Percentiles rank a stretch among this genome's conserved stretches.
phyloP scores from a whole-genome alignment of 768 basidiomycete species.

The Candolleomyces aberdarensis region DNA sequence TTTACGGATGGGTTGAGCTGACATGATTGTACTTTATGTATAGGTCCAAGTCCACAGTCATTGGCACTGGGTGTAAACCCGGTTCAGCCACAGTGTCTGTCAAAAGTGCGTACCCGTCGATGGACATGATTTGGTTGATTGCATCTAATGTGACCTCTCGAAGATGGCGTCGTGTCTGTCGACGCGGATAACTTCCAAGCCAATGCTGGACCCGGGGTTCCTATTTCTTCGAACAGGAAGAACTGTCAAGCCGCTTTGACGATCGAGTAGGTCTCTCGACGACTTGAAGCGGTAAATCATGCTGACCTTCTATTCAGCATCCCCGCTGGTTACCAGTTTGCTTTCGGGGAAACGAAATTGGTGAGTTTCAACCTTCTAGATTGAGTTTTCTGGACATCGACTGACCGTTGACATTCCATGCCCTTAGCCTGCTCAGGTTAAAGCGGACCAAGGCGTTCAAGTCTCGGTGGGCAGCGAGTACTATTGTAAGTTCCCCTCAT shows the following conservation, averaged over 20 bases:
- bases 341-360: not conserved
- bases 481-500: not conserved
- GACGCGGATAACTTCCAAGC: not conserved
- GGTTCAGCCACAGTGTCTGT: not conserved
- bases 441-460: not conserved
- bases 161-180: not conserved
- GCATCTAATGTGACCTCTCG: not conserved
- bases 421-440: not conserved
- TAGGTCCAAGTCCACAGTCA: not conserved
- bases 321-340: not conserved
- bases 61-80: not conserved
- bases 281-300: too few species aligned
- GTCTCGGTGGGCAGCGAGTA: not conserved
- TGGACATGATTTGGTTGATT: not conserved
- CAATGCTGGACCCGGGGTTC: not conserved
- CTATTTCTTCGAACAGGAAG: not conserved
- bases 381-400: not conserved
- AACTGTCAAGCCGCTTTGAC: constrained; percentile 1
- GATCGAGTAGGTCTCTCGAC: not conserved
- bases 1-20: not conserved
- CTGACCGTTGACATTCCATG: not conserved
- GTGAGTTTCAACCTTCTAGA: not conserved
- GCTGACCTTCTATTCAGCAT: not conserved
- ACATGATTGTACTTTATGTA: not conserved
- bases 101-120: not conserved